These are phyloP conservation scores for Cryptococcus sp. DNA, from an alignment of 1,284 basidiomycete genomes.

Conservation along the genomic window DNA sequence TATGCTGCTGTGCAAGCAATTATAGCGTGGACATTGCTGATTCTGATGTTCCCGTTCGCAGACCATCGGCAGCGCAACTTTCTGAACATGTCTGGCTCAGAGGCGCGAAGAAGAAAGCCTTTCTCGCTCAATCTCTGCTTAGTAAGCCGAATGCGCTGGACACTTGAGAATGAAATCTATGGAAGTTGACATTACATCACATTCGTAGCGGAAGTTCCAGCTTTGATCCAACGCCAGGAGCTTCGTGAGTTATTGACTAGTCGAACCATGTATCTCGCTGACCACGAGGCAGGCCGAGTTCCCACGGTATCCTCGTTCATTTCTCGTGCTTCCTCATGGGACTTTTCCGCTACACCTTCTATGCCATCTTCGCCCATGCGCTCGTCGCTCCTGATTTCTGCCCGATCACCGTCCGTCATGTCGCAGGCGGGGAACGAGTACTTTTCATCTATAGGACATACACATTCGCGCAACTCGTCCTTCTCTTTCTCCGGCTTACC, in stretches of 20 bases:
- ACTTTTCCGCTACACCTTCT: slow-evolving; percentile 38
- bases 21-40: background rate
- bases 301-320: slow-evolving; percentile 36
- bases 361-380: slow-evolving; percentile 32
- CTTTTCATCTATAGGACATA: slow-evolving; percentile 8
- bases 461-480: slow-evolving; percentile 23
- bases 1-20: slow-evolving; percentile 51
- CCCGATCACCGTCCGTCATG: slow-evolving; percentile 19
- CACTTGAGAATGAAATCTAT: background rate
- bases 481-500: slow-evolving; percentile 24
- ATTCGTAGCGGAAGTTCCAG: slow-evolving; percentile 25
- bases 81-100: slow-evolving; percentile 40
- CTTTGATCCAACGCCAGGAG: slow-evolving; percentile 41
- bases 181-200: background rate
- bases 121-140: slow-evolving; percentile 38
- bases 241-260: slow-evolving; percentile 22
- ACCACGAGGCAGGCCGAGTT: slow-evolving; percentile 24
- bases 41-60: slow-evolving; percentile 3
- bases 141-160: slow-evolving; percentile 13
- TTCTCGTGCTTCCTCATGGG: slow-evolving; percentile 43
- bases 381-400: slow-evolving; percentile 10
- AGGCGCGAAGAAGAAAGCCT: slow-evolving; percentile 32
- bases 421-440: slow-evolving; percentile 19
- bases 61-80: slow-evolving; percentile 28
- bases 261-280: background rate